Percentiles rank a stretch among this genome's conserved stretches.
Conservation (phyloP, 164 flowering plant genomes). For the Echeveria elegans region DNA sequence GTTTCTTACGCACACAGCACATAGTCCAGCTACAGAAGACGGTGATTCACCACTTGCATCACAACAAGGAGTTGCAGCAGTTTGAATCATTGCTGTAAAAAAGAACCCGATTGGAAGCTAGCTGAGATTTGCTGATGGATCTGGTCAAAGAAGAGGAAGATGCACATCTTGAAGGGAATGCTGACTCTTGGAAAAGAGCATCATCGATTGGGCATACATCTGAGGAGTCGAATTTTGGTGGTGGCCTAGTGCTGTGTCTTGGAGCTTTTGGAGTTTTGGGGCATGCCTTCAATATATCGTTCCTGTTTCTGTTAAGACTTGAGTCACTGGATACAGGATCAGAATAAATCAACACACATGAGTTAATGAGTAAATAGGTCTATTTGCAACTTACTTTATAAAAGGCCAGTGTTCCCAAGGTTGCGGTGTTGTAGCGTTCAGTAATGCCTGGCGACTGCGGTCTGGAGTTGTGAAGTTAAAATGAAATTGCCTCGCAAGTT, state of each 20-base stretch:
- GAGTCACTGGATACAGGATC: background rate
- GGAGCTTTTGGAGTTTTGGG: slow-evolving; percentile 36
- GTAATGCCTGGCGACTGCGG: slow-evolving; percentile 74
- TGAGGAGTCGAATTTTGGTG: slow-evolving; percentile 46
- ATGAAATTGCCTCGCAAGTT: slow-evolving; percentile 61
- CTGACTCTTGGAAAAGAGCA: slow-evolving; percentile 69
- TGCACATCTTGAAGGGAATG: slow-evolving; percentile 44
- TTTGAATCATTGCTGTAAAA: slow-evolving; percentile 75
- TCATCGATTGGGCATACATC: slow-evolving; percentile 73
- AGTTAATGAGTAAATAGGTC: background rate
- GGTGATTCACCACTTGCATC: background rate
- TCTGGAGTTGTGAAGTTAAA: slow-evolving; percentile 94
- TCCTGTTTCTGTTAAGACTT: slow-evolving; percentile 36
- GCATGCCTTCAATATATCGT: slow-evolving; percentile 73
- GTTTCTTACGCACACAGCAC: background rate
- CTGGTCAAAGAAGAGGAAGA: slow-evolving; percentile 51
- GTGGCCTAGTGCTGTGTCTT: slow-evolving; percentile 9
- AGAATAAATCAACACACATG: background rate
- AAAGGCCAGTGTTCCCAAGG: slow-evolving; percentile 60
- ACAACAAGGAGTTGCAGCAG: background rate
- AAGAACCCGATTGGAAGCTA: slow-evolving; percentile 68
- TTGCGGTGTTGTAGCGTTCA: slow-evolving; percentile 17
- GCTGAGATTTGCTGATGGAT: slow-evolving; percentile 46
- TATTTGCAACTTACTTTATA: slow-evolving; percentile 28
- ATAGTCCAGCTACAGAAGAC: background rate